Evolutionary conservation across 768 basidiomycete species (phyloP), one percentile per base, ranked within the genome.

Genomic region (Lactarius deliciosus): DNA sequence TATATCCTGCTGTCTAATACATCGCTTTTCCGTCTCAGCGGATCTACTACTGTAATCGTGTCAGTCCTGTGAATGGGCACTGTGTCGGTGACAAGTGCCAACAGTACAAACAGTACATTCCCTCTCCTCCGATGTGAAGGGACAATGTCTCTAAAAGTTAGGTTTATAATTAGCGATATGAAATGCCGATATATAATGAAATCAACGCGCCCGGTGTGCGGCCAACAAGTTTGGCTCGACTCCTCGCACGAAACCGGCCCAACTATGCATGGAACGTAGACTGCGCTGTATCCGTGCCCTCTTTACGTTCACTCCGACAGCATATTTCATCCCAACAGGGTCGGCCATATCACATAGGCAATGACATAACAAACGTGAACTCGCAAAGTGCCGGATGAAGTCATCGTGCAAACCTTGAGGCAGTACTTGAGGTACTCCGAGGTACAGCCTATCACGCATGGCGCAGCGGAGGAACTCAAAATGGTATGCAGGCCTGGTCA

Each of bases 241-340:
- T 11, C 11, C 22, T 50, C 50, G 50, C 50, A 53, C 25, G 30
- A 34, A 47, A 30, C 34, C 28, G 38, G 25, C 25, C 22, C 50
- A 53, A 53, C 50, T 25, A 53, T 9, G 13, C 13, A 11, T 50
- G 57, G 25, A 50, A 25, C 36, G 36, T n/a, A 32, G 45, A 22
- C 41, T 43, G 40, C 53, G 38, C 54, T 2, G 18, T 4, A 20
- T 53, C 65, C 65, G 62, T 62, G 60, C 65, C 9, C 45, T 30
- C 65, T 57, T 61, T 50, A 36, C 65, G 65, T 53, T 38, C 45
- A 57, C 45, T 66, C 65, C 56, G 65, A 57, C 62, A 43, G 41
- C 43, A 30, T 55, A 53, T 47, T 1, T 30, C 28, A 41, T 59
- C 38, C 25, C 22, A 32, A 1, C 18, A 22, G 8, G 36, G 36